Evolutionary conservation across 495 filamentous ascomycete species (phyloP).

Genomic region (Acidiella bohemica): DNA sequence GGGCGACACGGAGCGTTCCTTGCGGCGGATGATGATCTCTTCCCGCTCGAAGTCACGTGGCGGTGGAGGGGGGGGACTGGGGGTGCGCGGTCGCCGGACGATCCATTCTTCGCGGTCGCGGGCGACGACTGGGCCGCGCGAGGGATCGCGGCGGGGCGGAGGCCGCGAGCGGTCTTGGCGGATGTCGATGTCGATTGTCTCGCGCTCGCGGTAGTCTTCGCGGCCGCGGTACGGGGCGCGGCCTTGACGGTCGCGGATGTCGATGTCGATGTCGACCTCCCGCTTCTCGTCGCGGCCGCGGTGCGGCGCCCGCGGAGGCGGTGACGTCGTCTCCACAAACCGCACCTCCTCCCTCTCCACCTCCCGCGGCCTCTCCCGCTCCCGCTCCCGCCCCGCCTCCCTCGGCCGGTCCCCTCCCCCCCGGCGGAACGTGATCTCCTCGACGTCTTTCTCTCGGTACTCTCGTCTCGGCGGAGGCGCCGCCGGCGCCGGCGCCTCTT

Average conservation of each 20-base stretch:
- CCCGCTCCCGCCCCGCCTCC: constrained; percentile 1
- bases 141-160: constrained; percentile 13
- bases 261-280: constrained; percentile 17
- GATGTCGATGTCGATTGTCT: constrained; percentile 16
- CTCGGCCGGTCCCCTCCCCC: constrained; percentile 8
- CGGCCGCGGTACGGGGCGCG: too few species aligned
- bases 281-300: constrained; percentile 4
- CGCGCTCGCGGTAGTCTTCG: constrained; percentile 1
- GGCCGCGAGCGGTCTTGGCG: constrained; percentile 17
- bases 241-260: constrained; percentile 4
- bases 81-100: constrained; percentile 21
- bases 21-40: constrained; percentile 31
- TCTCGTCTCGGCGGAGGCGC: constrained; percentile 5
- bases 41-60: constrained; percentile 22
- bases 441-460: constrained; percentile 10
- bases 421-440: constrained; percentile 20
- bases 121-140: constrained; percentile 22
- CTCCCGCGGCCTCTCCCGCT: too few species aligned
- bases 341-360: constrained; percentile 22
- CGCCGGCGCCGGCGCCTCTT: constrained; percentile 7
- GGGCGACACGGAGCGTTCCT: constrained; percentile 21
- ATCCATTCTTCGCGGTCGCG: constrained; percentile 29
- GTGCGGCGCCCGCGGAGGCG: constrained; percentile 5
- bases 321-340: constrained; percentile 10
- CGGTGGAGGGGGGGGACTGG: constrained; percentile 21